A percentile compares a stretch with the other conserved stretches of the same genome.
These are phyloP conservation scores for Heterococcus sp. DNA, from an alignment of 108 stramenopile species.

Conservation along the genomic window DNA sequence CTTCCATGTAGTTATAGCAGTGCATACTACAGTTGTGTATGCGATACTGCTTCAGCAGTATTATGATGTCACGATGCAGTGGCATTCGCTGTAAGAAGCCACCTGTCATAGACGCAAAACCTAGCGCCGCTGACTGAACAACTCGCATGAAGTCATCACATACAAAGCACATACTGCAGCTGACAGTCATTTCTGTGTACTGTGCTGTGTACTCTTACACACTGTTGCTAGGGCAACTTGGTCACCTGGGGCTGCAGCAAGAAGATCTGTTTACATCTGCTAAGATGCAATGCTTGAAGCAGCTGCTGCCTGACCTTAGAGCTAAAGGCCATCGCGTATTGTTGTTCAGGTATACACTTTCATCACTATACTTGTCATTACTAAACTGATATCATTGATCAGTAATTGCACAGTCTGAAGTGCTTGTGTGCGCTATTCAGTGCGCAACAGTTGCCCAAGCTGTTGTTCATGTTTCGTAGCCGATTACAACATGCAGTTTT, in stretches of 20 bases:
- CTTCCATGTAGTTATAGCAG: no score
- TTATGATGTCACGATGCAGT: not conserved
- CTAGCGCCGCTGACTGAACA: not conserved
- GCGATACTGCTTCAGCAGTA: not conserved
- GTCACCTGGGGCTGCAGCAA: slow-evolving; percentile 19
- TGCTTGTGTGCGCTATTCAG: not conserved
- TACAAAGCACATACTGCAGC: not conserved
- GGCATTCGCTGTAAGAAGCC: not conserved
- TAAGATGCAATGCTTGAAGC: slow-evolving; percentile 46
- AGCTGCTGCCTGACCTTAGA: slow-evolving; percentile 40
- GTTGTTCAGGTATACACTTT: slow-evolving; percentile 24
- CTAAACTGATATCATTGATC: not conserved
- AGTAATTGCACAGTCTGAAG: not conserved
- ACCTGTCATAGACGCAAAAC: not conserved
- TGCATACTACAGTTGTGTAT: no score
- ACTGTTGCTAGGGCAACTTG: no score
- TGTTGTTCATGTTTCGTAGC: no score
- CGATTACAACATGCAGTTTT: no score
- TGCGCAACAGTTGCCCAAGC: no score
- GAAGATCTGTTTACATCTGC: slow-evolving; percentile 53
- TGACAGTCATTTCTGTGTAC: no score
- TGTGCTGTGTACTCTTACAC: no score
- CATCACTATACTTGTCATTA: not conserved
- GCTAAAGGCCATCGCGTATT: slow-evolving; percentile 44
- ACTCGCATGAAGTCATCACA: not conserved